Evolutionary conservation across 2,329 filamentous ascomycete genomes (phyloP).

Genomic region (Catunica adiposa): DNA sequence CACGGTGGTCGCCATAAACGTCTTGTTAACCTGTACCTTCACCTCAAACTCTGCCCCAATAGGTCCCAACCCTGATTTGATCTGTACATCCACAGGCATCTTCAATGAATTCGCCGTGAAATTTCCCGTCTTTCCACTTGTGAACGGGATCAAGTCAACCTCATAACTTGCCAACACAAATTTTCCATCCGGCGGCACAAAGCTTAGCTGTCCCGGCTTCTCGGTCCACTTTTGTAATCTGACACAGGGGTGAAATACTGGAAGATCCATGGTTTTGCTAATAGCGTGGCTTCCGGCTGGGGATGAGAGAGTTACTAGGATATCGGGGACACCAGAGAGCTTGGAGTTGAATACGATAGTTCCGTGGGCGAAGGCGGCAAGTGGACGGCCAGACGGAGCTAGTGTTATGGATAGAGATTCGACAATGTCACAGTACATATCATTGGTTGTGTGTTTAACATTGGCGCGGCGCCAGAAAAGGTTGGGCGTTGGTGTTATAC

Average conservation of each 20-base stretch:
- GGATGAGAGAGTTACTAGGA: constrained; percentile 64
- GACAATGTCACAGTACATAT: constrained; percentile 89
- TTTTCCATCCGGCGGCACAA: constrained; percentile 83
- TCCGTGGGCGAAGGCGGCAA: constrained; percentile 76
- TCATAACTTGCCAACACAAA: constrained; percentile 92
- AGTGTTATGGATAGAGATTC: constrained; percentile 79
- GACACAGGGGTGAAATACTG: constrained; percentile 93
- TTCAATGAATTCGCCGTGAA: constrained; percentile 49
- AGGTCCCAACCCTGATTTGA: constrained; percentile 62
- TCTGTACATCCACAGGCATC: constrained; percentile 65
- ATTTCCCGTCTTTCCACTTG: constrained; percentile 38
- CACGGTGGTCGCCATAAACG: constrained; percentile 31
- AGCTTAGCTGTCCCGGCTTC: constrained; percentile 78
- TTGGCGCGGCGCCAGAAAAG: constrained; percentile 83
- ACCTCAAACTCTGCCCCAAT: constrained; percentile 79
- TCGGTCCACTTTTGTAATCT: constrained; percentile 80
- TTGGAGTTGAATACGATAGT: constrained; percentile 92
- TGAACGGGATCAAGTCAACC: constrained; percentile 68
- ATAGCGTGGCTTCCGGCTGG: constrained; percentile 69
- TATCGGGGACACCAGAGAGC: constrained; percentile 83
- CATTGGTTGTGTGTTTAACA: constrained; percentile 89
- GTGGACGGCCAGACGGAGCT: constrained; percentile 72
- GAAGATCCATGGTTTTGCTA: constrained; percentile 59
- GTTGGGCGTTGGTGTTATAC: constrained; percentile 30
- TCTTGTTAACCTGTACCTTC: constrained; percentile 51